Evolutionary conservation across 225 moss, liverwort and hornwort species (phyloP).

Genomic region (Asterella californica): DNA sequence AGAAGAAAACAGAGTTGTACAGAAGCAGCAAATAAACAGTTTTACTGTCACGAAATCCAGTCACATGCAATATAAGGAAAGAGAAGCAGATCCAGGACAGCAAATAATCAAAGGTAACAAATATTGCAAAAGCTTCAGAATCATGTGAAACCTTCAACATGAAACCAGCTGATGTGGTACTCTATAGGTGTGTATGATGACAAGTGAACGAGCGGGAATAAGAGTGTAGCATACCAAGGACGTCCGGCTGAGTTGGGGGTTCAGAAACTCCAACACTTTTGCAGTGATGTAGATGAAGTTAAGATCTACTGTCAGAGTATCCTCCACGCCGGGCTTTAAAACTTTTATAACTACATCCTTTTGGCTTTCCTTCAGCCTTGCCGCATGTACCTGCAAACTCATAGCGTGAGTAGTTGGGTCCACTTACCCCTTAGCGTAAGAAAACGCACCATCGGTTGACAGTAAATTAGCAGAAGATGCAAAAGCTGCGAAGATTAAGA

Average conservation of each 20-base stretch:
- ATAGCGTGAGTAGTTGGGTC: not conserved
- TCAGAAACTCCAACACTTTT: conserved; percentile 84
- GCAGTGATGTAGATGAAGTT: conserved; percentile 93
- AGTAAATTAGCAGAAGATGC: not conserved
- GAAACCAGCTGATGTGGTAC: not conserved
- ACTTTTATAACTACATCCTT: conserved; percentile 96
- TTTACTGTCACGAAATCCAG: no score
- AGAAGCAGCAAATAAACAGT: no score
- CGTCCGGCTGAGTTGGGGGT: conserved; percentile 78
- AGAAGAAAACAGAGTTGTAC: no score
- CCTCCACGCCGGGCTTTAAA: conserved; percentile 90
- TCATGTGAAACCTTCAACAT: not conserved
- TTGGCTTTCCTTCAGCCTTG: conserved; percentile 78
- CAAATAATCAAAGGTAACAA: no score
- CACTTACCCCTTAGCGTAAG: not conserved
- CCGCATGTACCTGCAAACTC: conserved; percentile 80
- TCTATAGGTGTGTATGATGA: not conserved
- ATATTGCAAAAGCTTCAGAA: not conserved
- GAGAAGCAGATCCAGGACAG: no score
- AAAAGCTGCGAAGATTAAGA: not conserved
- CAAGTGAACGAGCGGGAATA: not conserved
- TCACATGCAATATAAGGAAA: no score
- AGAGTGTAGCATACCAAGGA: conserved; percentile 57
- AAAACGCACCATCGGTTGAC: not conserved
- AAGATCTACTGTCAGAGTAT: conserved; percentile 76